Conservation (phyloP, 352 stramenopile genomes). For the Phytophthora macrochlamydospora region DNA sequence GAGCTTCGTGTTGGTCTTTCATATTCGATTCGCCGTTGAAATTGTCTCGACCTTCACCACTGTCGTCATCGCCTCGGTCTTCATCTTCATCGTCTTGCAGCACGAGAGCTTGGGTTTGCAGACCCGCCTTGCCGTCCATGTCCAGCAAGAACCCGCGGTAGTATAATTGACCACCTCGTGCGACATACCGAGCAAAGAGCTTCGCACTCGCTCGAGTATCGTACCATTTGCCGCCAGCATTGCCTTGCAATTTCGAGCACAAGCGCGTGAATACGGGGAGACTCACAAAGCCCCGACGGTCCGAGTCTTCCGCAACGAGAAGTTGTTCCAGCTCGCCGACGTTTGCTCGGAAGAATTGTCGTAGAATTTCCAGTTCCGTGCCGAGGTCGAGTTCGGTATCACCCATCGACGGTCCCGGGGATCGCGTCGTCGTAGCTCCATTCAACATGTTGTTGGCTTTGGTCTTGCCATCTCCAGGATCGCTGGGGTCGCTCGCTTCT, state of each 20-base stretch:
- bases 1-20: slow-evolving; percentile 38
- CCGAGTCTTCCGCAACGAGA: slow-evolving; percentile 43
- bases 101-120: slow-evolving; percentile 59
- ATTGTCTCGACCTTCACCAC: slow-evolving; percentile 12
- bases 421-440: background rate
- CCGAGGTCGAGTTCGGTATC: slow-evolving; percentile 26
- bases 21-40: slow-evolving; percentile 19
- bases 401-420: slow-evolving; percentile 14
- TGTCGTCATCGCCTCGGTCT: slow-evolving; percentile 19
- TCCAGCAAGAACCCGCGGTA: slow-evolving; percentile 77
- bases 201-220: slow-evolving; percentile 39
- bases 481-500: slow-evolving; percentile 29
- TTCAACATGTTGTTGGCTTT: slow-evolving; percentile 1
- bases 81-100: slow-evolving; percentile 62
- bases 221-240: slow-evolving; percentile 38
- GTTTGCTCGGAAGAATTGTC: slow-evolving; percentile 49
- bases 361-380: slow-evolving; percentile 44
- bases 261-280: slow-evolving; percentile 47
- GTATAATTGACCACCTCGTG: slow-evolving; percentile 58
- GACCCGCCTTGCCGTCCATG: slow-evolving; percentile 51
- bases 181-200: slow-evolving; percentile 57
- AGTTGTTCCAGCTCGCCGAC: slow-evolving; percentile 46
- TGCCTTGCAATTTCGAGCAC: slow-evolving; percentile 41
- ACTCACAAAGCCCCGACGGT: slow-evolving; percentile 59
- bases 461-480: slow-evolving; percentile 5